phyloP scores from a whole-genome alignment of 2,329 filamentous ascomycete species.

The Thyridium curvatum region DNA sequence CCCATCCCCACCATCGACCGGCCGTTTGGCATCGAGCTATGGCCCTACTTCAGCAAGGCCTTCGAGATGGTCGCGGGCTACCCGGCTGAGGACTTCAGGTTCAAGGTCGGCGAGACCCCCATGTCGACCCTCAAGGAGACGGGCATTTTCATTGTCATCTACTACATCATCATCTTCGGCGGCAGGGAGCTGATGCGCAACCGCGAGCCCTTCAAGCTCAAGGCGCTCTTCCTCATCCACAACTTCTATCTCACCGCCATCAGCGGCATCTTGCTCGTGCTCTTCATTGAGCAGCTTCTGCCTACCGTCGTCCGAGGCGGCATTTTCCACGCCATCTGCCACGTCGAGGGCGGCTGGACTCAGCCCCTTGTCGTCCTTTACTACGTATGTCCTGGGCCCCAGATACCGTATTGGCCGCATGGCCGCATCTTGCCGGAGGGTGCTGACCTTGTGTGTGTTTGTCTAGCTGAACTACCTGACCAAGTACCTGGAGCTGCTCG shows the following conservation, averaged over 20 bases:
- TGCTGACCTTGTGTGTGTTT: background rate
- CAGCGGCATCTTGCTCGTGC: slow-evolving; percentile 70
- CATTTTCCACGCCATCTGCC: slow-evolving; percentile 85
- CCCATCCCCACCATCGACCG: slow-evolving; percentile 79
- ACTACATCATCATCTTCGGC: slow-evolving; percentile 92
- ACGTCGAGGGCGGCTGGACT: slow-evolving; percentile 81
- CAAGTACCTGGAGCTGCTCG: slow-evolving; percentile 93
- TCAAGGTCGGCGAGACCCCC: slow-evolving; percentile 73
- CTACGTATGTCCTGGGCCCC: slow-evolving; percentile 61
- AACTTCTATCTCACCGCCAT: slow-evolving; percentile 90
- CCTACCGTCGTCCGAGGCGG: slow-evolving; percentile 75
- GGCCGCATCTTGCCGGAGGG: too few species aligned
- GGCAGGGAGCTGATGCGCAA: slow-evolving; percentile 90
- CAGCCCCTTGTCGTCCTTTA: slow-evolving; percentile 89
- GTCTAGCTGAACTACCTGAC: slow-evolving; percentile 95
- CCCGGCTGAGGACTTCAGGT: slow-evolving; percentile 78
- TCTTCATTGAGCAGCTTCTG: slow-evolving; percentile 88
- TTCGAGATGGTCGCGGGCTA: slow-evolving; percentile 75
- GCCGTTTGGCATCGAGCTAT: slow-evolving; percentile 85
- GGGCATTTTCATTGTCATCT: slow-evolving; percentile 71
- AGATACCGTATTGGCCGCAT: background rate
- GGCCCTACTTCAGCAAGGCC: slow-evolving; percentile 89
- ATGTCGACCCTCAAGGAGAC: slow-evolving; percentile 88
- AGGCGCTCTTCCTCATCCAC: slow-evolving; percentile 87
- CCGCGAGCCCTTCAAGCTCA: slow-evolving; percentile 78